Percentiles rank a stretch among this genome's conserved stretches.
Evolutionary conservation across 1,284 basidiomycete species (phyloP).

Genomic region (Amylostereum chailletii): DNA sequence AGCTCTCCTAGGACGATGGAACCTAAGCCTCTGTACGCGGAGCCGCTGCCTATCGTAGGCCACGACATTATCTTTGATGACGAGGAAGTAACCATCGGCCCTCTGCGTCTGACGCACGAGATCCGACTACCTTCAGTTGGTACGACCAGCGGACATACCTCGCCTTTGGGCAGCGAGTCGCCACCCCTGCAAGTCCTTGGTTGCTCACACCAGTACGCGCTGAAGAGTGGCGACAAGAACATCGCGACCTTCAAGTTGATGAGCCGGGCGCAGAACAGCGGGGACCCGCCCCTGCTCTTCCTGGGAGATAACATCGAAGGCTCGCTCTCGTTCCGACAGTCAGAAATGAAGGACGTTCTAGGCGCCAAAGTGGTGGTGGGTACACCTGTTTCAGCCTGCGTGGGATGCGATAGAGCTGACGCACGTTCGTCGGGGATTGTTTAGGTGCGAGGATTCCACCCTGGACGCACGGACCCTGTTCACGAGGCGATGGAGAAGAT

Average conservation of each 20-base stretch:
- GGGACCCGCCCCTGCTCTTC: slow-evolving; percentile 3
- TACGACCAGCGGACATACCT: too few relatives aligned
- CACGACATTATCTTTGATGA: too few relatives aligned
- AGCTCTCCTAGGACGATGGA: too few relatives aligned
- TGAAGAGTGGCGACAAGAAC: slow-evolving; percentile 6
- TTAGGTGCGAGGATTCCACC: slow-evolving; percentile 4
- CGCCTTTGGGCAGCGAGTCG: too few relatives aligned
- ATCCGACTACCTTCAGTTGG: too few relatives aligned
- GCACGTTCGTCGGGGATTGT: neutral
- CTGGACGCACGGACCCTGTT: neutral
- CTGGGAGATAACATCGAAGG: slow-evolving; percentile 7
- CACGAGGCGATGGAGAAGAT: slow-evolving; percentile 3
- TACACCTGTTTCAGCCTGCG: neutral
- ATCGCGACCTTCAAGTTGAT: slow-evolving; percentile 4
- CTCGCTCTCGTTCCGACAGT: neutral
- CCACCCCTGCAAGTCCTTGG: too few relatives aligned
- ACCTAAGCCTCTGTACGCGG: too few relatives aligned
- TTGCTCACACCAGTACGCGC: slow-evolving; percentile 3
- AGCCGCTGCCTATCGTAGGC: too few relatives aligned
- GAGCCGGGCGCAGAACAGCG: slow-evolving; percentile 3
- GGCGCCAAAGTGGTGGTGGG: slow-evolving; percentile 8
- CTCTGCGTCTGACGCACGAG: too few relatives aligned
- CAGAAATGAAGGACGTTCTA: slow-evolving; percentile 2
- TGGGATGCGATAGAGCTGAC: too few relatives aligned
- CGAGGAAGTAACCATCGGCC: too few relatives aligned